Base-by-base conservation (phyloP, 2,329 filamentous ascomycete genomes). In the Ophiosphaerella korrae region DNA sequence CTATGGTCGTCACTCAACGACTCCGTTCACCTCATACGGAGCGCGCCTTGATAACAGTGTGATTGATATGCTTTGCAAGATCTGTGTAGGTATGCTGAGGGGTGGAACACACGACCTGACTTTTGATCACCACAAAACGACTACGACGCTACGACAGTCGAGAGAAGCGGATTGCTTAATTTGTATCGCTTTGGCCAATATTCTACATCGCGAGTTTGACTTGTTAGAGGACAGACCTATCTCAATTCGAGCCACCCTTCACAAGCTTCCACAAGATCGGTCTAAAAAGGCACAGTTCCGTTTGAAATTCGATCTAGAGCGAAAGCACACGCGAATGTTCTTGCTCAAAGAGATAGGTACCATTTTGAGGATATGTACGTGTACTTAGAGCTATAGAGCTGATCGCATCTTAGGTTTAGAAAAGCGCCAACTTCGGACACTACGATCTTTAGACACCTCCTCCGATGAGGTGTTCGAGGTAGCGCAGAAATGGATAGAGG, bases 81-180 rank as follows among this genome's bases (percentile, higher is more conserved):
- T 51, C 2, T 60, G 57, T 14, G 31, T 38, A 7, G 16, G 41
- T 18, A 50, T 60, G 55, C 46, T 60, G 2, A 41, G 42, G 12
- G 40, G 48, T 7, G 48, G 46, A 6, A 47, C 42, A 3, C n/a
- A 26, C 13, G 36, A 52, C 13, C 37, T 52, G 1, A 31, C 9
- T 5, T 60, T 59, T 21, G 21, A 54, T 3, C 57, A 60, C 26
- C 57, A 60, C 39, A 36, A 39, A 12, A 40, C 26, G 5, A 50
- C 24, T 32, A 36, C 21, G 4, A 16, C 36, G 1, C 45, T 60
- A 6, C 23, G 42, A 18, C 21, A 29, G n/a, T 58, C 57, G 12
- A n/a, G 21, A 9, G 14, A 37, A 8, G 21, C 32, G 4, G 45
- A 54, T 5, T 60, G 57, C 32, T 34, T 39, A 7, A 52, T 60